phyloP scores from a whole-genome alignment of 805 yeast species.

The Starmerella khaoyaiensis region DNA sequence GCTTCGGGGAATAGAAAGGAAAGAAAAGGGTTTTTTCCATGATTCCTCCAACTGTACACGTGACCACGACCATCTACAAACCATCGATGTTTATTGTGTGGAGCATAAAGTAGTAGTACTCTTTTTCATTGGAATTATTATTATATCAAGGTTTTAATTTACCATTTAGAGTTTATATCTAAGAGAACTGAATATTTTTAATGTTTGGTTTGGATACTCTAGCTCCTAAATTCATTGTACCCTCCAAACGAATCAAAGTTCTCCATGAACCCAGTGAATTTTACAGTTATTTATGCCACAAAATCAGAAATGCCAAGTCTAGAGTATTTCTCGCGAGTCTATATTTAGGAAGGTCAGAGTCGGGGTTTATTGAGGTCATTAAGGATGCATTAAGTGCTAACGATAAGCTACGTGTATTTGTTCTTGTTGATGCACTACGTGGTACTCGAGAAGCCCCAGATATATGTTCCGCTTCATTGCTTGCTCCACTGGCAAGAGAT shows the following conservation, averaged over 20 bases:
- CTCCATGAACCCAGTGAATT: constrained; percentile 48
- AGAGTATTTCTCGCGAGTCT: constrained; percentile 73
- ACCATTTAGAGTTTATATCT: too few species aligned
- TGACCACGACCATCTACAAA: too few species aligned
- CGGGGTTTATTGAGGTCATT: constrained; percentile 56
- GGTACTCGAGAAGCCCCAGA: constrained; percentile 89
- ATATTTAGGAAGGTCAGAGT: constrained; percentile 72
- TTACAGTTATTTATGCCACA: constrained; percentile 45
- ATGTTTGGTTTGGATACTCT: constrained; percentile 16
- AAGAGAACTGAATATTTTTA: too few species aligned
- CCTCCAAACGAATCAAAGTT: constrained; percentile 15
- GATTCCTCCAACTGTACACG: too few species aligned
- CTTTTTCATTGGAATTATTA: too few species aligned
- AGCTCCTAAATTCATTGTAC: constrained; percentile 21
- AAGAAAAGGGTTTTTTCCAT: too few species aligned
- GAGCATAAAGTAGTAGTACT: too few species aligned
- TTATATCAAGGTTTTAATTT: too few species aligned
- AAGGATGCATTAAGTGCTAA: constrained; percentile 47
- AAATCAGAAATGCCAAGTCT: constrained; percentile 47
- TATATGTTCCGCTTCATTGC: constrained; percentile 59
- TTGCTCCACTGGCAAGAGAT: constrained; percentile 51
- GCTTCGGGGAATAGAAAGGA: too few species aligned
- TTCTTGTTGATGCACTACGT: constrained; percentile 75
- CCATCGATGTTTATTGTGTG: too few species aligned
- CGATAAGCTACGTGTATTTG: constrained; percentile 50